Evolutionary conservation across 1,139 yeast genomes (phyloP).

Genomic region (Groenewaldozyma auringiensis): DNA sequence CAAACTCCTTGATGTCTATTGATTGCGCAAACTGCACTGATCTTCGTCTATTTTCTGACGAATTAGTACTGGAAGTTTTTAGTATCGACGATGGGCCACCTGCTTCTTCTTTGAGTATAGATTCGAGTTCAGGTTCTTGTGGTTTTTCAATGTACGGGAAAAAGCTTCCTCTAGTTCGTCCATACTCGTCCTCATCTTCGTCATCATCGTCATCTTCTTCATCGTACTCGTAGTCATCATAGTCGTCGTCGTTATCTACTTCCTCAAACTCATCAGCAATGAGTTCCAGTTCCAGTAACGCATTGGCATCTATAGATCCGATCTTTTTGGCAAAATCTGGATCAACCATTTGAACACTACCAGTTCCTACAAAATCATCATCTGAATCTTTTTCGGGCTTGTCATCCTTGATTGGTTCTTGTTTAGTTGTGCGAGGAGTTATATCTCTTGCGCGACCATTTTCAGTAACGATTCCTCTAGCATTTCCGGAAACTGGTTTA

Average conservation of each 20-base stretch:
- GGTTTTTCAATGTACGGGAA: slow-evolving; percentile 23
- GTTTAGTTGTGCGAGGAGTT: no score
- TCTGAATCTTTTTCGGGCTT: no score
- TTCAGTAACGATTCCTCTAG: not conserved
- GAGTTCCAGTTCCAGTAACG: slow-evolving; percentile 44
- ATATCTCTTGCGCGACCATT: slow-evolving; percentile 3
- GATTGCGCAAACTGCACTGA: not conserved
- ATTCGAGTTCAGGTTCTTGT: not conserved
- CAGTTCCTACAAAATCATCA: no score
- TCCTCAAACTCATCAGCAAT: slow-evolving; percentile 44
- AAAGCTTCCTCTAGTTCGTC: slow-evolving; percentile 33
- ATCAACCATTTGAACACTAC: not conserved
- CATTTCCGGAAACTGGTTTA: not conserved
- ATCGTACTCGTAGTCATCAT: slow-evolving; percentile 31
- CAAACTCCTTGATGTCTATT: not conserved
- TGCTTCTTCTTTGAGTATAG: not conserved
- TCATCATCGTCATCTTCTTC: slow-evolving; percentile 32
- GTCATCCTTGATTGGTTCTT: no score
- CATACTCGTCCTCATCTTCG: slow-evolving; percentile 34
- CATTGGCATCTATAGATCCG: slow-evolving; percentile 37
- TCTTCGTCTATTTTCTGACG: not conserved
- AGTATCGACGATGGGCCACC: not conserved
- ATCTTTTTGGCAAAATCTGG: not conserved
- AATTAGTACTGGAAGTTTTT: not conserved
- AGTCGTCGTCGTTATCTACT: slow-evolving; percentile 30